phyloP scores from a whole-genome alignment of 108 stramenopile species.

The Cyclotella choctawhatcheeana region DNA sequence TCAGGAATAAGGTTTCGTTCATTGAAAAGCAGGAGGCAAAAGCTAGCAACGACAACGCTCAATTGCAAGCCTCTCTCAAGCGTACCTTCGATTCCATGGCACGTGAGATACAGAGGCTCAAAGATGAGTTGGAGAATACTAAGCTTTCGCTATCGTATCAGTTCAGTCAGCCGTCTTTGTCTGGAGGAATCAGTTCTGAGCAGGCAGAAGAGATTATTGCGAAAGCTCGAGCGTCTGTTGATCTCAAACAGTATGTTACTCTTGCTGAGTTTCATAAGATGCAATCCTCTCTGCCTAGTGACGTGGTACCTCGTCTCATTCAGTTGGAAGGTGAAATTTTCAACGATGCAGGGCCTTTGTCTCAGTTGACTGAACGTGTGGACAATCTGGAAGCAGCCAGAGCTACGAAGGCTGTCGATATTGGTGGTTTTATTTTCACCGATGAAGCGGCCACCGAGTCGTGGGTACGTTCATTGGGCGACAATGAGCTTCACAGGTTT shows the following conservation, averaged over 20 bases:
- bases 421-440: slow-evolving; percentile 3
- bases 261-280: background rate
- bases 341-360: background rate
- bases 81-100: no score
- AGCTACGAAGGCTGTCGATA: background rate
- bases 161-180: no score
- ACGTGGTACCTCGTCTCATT: background rate
- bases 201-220: no score
- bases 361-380: background rate
- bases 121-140: no score
- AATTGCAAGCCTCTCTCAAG: no score
- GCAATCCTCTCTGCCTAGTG: background rate
- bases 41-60: no score
- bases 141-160: no score
- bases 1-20: background rate
- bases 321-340: background rate
- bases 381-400: background rate
- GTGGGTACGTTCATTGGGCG: background rate
- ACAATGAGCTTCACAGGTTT: background rate
- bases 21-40: no score
- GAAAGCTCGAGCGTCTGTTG: no score
- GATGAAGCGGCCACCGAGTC: background rate
- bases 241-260: no score
- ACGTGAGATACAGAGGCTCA: no score
- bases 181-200: no score